Base-by-base conservation (phyloP, 2,329 filamentous ascomycete species). In the Nemania sp. region DNA sequence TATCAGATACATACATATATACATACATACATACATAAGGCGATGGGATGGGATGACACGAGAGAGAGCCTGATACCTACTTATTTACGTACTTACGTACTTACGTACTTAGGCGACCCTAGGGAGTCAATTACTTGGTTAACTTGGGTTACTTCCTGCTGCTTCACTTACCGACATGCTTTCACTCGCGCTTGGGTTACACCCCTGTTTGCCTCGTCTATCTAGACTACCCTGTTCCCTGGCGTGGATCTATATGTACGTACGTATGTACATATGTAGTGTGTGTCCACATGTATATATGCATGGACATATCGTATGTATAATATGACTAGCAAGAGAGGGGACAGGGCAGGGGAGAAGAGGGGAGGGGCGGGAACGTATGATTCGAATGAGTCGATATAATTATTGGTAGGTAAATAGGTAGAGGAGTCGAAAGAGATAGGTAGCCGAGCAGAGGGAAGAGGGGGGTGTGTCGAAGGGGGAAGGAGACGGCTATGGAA, bases 301-400 rank as follows among this genome's bases (percentile, higher is more conserved):
- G 3, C 7, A 29, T 29, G 25, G 3, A 29, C 7, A 29, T 29
- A 7, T 29, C 7, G 25, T 29, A 29, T 29, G 25, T 29, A 29
- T 29, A 7, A n/a, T n/a, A n/a, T n/a, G 25, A 29, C 25, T 29
- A 7, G 25, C 4, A 29, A 29, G 25, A 7, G 25, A 29, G 25
- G 25, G 7, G 4, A 3, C 25, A 3, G 25, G 25, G 25, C 4
- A 29, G 50, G 39, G 21, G 21, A 62, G 40, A 59, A 54, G 48
- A 55, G 18, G 46, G 18, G 6, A 20, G 51, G 20, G n/a, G 20
- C 21, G 46, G 47, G 39, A 55, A 58, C 46, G 54, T 47, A 57
- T 56, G 60, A 54, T 57, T 47, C 50, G 32, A 42, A 35, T 34
- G 35, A 35, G 43, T 43, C 32, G 59, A 62, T 57, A 51, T 29